A percentile compares a stretch with the other conserved stretches of the same genome.
These are phyloP conservation scores for Cordyceps fumosorosea DNA, from an alignment of 2,329 filamentous ascomycete species.

Conservation along the genomic window DNA sequence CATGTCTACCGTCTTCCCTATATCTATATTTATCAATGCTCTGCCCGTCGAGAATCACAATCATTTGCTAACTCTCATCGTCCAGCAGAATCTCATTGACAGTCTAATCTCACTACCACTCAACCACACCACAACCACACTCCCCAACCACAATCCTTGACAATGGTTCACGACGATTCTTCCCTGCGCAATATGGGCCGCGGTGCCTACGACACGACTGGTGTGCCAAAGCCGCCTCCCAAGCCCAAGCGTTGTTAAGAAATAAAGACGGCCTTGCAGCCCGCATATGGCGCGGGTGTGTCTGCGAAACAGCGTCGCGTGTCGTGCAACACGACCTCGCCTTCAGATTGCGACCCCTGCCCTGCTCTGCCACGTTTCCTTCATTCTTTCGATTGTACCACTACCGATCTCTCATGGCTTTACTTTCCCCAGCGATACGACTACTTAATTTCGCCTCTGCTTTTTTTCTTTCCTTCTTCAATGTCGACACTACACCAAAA, in stretches of 20 bases:
- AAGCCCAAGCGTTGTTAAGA: conserved; percentile 17
- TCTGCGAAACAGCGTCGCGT: background rate
- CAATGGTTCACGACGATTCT: conserved; percentile 31
- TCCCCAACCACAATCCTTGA: conserved; percentile 17
- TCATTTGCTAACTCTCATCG: background rate
- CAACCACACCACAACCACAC: background rate
- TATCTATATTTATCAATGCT: background rate
- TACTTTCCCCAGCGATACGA: conserved; percentile 21
- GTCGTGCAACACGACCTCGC: conserved; percentile 4
- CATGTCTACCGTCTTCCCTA: background rate
- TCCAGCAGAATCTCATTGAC: background rate
- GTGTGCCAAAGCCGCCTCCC: conserved; percentile 38
- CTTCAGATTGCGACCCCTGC: conserved; percentile 14
- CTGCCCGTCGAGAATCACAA: background rate
- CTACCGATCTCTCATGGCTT: conserved; percentile 21
- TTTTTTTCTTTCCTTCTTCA: conserved; percentile 23
- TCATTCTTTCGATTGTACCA: conserved; percentile 15
- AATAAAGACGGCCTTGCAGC: background rate
- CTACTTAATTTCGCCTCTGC: conserved; percentile 26
- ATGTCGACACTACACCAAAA: conserved; percentile 26
- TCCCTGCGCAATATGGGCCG: conserved; percentile 41
- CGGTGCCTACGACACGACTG: conserved; percentile 47
- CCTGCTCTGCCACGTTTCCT: conserved; percentile 18
- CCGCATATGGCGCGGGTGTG: background rate
- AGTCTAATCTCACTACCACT: background rate